These are phyloP conservation scores for Asterophora parasitica DNA, from an alignment of 768 basidiomycete genomes.

Conservation along the genomic window DNA sequence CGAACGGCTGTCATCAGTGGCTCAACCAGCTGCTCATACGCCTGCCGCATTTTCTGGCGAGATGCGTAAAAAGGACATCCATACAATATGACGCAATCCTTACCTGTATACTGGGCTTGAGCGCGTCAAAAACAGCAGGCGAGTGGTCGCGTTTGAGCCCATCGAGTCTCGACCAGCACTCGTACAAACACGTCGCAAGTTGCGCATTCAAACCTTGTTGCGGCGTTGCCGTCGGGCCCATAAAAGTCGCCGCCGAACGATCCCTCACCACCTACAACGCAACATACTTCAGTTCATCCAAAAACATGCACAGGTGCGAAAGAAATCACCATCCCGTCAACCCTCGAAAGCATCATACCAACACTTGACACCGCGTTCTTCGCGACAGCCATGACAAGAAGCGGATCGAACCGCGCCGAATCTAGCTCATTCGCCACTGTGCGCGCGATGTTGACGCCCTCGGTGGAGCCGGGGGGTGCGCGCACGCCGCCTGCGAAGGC, in stretches of 20 bases:
- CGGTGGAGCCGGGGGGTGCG: slow-evolving; percentile 64
- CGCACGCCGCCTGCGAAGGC: slow-evolving; percentile 71
- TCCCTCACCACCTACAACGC: slow-evolving; percentile 61
- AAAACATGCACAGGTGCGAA: neutral
- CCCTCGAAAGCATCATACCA: slow-evolving; percentile 59
- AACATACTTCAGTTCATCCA: slow-evolving; percentile 1
- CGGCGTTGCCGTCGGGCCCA: slow-evolving; percentile 73
- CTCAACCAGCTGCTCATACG: slow-evolving; percentile 55
- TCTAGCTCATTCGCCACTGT: slow-evolving; percentile 88
- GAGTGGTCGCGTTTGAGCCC: slow-evolving; percentile 66
- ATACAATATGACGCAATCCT: slow-evolving; percentile 10
- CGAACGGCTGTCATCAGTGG: slow-evolving; percentile 65
- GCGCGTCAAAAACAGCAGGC: slow-evolving; percentile 46
- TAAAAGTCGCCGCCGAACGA: slow-evolving; percentile 67
- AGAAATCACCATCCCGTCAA: slow-evolving; percentile 63
- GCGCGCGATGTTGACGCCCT: slow-evolving; percentile 75
- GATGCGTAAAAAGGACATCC: neutral
- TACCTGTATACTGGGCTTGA: slow-evolving; percentile 60
- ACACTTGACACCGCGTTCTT: slow-evolving; percentile 64
- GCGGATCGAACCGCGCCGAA: slow-evolving; percentile 87
- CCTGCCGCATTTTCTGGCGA: slow-evolving; percentile 42
- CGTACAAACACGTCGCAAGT: slow-evolving; percentile 75
- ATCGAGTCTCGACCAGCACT: slow-evolving; percentile 65
- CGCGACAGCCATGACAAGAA: slow-evolving; percentile 77
- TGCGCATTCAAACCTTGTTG: slow-evolving; percentile 77